Percentiles rank a stretch among this genome's conserved stretches.
These are phyloP conservation scores for Euphorbia schlechtendalii DNA, from an alignment of 441 rosid genomes.

Conservation along the genomic window DNA sequence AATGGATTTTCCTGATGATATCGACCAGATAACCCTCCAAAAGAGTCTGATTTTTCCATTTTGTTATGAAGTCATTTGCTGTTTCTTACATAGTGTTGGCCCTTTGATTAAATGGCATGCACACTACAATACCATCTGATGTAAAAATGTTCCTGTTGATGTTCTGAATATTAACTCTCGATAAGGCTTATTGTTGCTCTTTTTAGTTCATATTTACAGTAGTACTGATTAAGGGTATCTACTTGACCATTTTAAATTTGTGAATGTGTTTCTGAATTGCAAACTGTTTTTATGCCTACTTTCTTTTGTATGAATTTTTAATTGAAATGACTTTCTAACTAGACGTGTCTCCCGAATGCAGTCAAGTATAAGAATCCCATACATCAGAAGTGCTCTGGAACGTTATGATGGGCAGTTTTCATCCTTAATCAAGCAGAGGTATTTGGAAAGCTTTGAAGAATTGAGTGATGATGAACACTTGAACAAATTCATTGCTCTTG, in stretches of 20 bases:
- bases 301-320: neutral
- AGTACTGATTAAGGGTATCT: slow-evolving; percentile 1
- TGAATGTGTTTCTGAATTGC: neutral
- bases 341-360: slow-evolving; percentile 36
- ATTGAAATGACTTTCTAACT: slow-evolving; percentile 8
- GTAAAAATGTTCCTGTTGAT: too few relatives aligned
- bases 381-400: slow-evolving; percentile 64
- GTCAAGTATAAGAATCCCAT: slow-evolving; percentile 87
- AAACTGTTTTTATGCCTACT: neutral
- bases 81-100: too few relatives aligned
- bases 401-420: slow-evolving; percentile 65
- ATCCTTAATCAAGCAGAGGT: slow-evolving; percentile 58
- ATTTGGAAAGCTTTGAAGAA: slow-evolving; percentile 45
- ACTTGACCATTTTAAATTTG: neutral
- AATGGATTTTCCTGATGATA: neutral
- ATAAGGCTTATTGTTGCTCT: neutral
- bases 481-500: slow-evolving; percentile 69
- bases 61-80: too few relatives aligned
- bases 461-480: slow-evolving; percentile 73
- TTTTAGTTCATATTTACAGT: neutral
- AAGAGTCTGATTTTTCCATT: too few relatives aligned
- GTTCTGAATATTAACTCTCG: neutral
- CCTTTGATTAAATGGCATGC: too few relatives aligned
- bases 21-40: neutral
- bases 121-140: too few relatives aligned